Evolutionary conservation across 2,329 filamentous ascomycete species (phyloP).

Genomic region (Xylaria sp.): DNA sequence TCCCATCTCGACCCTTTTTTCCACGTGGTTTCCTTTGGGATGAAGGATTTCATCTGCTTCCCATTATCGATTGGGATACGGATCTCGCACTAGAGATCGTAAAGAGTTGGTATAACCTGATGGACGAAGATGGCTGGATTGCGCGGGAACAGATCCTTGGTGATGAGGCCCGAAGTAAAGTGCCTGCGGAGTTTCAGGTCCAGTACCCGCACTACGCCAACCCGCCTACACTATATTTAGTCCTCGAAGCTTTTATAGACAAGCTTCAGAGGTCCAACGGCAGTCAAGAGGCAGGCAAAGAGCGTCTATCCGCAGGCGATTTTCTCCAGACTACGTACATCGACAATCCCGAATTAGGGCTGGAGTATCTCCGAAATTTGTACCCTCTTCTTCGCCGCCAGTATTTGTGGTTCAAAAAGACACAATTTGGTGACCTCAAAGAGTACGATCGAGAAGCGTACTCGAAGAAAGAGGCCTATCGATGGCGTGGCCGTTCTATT

Average conservation of each 20-base stretch:
- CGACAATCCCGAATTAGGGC: slow-evolving; percentile 58
- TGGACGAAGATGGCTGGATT: slow-evolving; percentile 98
- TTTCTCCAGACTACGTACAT: slow-evolving; percentile 70
- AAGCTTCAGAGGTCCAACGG: slow-evolving; percentile 72
- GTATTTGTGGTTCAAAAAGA: slow-evolving; percentile 94
- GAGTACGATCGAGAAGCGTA: slow-evolving; percentile 90
- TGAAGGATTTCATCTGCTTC: slow-evolving; percentile 93
- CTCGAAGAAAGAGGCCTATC: slow-evolving; percentile 90
- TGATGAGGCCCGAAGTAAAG: slow-evolving; percentile 90
- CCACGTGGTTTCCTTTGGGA: slow-evolving; percentile 98
- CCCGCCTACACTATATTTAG: slow-evolving; percentile 91
- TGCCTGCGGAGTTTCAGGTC: slow-evolving; percentile 89
- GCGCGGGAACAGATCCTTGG: slow-evolving; percentile 95
- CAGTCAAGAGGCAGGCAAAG: slow-evolving; percentile 55
- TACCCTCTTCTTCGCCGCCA: slow-evolving; percentile 83
- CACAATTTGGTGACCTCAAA: slow-evolving; percentile 89
- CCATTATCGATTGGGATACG: slow-evolving; percentile 92
- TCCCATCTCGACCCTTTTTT: slow-evolving; percentile 95
- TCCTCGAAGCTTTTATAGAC: slow-evolving; percentile 84
- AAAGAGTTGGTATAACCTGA: slow-evolving; percentile 93
- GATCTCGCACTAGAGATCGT: slow-evolving; percentile 89
- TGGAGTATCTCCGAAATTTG: slow-evolving; percentile 46
- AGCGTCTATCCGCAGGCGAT: slow-evolving; percentile 54
- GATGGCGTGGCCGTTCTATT: slow-evolving; percentile 91
- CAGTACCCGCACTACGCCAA: slow-evolving; percentile 99